Percentiles rank a stretch among this genome's conserved stretches.
Evolutionary conservation across 768 basidiomycete genomes (phyloP).

Genomic region (Mycena maculata): DNA sequence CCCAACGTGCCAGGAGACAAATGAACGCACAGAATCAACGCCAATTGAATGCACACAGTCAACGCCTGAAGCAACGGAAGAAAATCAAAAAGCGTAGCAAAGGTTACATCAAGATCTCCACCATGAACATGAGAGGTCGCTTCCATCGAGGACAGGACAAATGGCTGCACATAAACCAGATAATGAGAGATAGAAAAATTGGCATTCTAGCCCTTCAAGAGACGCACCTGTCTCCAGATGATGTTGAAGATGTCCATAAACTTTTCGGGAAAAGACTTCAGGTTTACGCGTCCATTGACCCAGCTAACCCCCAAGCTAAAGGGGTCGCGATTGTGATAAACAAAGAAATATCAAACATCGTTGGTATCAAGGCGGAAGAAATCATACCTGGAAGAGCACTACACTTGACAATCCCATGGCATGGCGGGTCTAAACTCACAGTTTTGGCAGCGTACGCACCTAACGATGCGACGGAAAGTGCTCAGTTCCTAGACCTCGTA

Average conservation of each 20-base stretch:
- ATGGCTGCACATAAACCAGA: slow-evolving; percentile 11
- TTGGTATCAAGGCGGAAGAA: background rate
- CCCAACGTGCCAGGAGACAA: background rate
- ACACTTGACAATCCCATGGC: slow-evolving; percentile 16
- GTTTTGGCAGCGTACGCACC: slow-evolving; percentile 1
- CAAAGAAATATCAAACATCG: background rate
- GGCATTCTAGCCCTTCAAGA: slow-evolving; percentile 4
- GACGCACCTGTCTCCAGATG: slow-evolving; percentile 6
- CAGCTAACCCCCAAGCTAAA: background rate
- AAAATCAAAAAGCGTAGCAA: background rate
- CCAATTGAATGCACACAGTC: too few species aligned
- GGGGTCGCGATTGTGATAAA: slow-evolving; percentile 6
- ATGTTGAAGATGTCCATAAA: background rate
- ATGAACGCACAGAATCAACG: background rate
- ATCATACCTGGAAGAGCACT: slow-evolving; percentile 21
- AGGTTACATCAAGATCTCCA: background rate
- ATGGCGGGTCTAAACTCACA: background rate
- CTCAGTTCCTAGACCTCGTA: background rate
- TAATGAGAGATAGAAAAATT: slow-evolving; percentile 1
- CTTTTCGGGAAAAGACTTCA: background rate
- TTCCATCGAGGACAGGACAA: slow-evolving; percentile 9
- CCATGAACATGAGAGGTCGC: slow-evolving; percentile 11
- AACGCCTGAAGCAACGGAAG: too few species aligned
- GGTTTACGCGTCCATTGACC: slow-evolving; percentile 2
- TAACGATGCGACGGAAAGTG: slow-evolving; percentile 16